Conservation (phyloP, 2,329 filamentous ascomycete genomes). For the Claviceps sp. region DNA sequence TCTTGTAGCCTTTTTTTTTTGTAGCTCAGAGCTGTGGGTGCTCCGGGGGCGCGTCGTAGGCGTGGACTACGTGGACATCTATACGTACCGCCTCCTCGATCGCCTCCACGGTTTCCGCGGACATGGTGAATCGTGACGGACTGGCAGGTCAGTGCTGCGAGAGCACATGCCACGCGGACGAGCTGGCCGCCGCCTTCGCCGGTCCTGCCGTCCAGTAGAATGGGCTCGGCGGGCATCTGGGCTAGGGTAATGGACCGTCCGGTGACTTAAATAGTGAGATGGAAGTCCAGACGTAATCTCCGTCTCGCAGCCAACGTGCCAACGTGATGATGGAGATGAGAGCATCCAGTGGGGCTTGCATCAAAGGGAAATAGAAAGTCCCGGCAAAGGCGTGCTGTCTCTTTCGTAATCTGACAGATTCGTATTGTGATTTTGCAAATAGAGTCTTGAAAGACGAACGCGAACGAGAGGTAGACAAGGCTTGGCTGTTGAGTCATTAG, state of each 20-base stretch:
- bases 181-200: slow-evolving; percentile 52
- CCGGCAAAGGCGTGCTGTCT: too few relatives aligned
- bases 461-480: too few relatives aligned
- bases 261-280: neutral
- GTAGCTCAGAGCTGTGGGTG: neutral
- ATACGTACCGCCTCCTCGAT: slow-evolving; percentile 15
- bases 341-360: too few relatives aligned
- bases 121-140: slow-evolving; percentile 41
- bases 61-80: neutral
- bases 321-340: neutral
- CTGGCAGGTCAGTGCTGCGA: slow-evolving; percentile 41
- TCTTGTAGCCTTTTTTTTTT: too few relatives aligned
- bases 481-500: too few relatives aligned
- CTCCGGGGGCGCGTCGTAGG: neutral
- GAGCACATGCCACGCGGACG: slow-evolving; percentile 39
- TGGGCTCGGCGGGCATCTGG: slow-evolving; percentile 7
- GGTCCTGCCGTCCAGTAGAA: slow-evolving; percentile 40
- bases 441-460: too few relatives aligned
- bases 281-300: neutral
- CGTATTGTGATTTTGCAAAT: too few relatives aligned
- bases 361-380: too few relatives aligned
- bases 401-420: too few relatives aligned
- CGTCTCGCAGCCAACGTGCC: neutral
- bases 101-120: slow-evolving; percentile 35
- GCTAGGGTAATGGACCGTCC: neutral